phyloP scores from a whole-genome alignment of 805 yeast genomes.

The Suhomyces kilbournensis region DNA sequence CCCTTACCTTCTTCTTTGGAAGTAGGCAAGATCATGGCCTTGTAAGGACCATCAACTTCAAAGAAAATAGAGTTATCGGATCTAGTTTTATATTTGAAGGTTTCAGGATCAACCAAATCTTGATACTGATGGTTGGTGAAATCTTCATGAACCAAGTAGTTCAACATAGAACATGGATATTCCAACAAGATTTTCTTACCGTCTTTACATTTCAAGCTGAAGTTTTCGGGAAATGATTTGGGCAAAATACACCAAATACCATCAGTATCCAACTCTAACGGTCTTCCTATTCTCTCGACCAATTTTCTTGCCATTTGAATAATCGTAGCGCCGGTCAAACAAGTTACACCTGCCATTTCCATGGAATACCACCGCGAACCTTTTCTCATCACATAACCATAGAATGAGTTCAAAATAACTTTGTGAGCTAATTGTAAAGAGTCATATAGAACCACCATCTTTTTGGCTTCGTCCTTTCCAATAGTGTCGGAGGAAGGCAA shows the following conservation, averaged over 20 bases:
- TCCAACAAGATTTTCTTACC: constrained; percentile 79
- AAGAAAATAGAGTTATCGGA: constrained; percentile 94
- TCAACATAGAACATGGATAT: constrained; percentile 95
- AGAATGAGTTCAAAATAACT: constrained; percentile 92
- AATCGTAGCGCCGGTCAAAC: constrained; percentile 96
- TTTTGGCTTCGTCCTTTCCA: constrained; percentile 82
- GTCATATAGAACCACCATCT: constrained; percentile 91
- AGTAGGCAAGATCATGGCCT: constrained; percentile 95
- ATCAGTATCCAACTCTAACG: constrained; percentile 94
- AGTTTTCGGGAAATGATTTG: constrained; percentile 87
- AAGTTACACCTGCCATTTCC: constrained; percentile 99
- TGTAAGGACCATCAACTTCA: constrained; percentile 98
- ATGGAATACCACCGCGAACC: constrained; percentile 99
- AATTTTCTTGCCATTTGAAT: constrained; percentile 94
- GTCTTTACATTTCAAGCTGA: constrained; percentile 61
- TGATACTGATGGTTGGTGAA: constrained; percentile 96
- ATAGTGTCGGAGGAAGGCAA: constrained; percentile 49
- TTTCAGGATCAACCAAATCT: constrained; percentile 68
- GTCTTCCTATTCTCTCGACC: constrained; percentile 92
- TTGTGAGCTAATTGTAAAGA: constrained; percentile 96
- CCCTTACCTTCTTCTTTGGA: constrained; percentile 98
- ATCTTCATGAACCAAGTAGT: constrained; percentile 83
- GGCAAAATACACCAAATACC: constrained; percentile 99
- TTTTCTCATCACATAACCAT: constrained; percentile 98
- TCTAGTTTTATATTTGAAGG: constrained; percentile 66